Evolutionary conservation across 2,329 filamentous ascomycete genomes (phyloP), one percentile per base, ranked within the genome.

Genomic region (Pseudogymnoascus sp.): DNA sequence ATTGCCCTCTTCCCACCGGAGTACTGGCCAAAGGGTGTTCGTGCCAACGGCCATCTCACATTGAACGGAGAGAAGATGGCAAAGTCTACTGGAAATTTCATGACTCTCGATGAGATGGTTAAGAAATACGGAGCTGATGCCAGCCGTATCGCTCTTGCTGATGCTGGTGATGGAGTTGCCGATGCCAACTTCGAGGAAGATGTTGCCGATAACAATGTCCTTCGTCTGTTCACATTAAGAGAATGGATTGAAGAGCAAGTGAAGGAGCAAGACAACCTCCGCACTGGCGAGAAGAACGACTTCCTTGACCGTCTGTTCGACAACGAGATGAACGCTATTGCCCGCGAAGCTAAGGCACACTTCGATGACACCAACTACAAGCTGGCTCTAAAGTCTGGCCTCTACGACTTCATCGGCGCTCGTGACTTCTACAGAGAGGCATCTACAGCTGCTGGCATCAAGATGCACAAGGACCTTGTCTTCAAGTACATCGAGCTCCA

Each of bases 41-140:
- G 95, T 68, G 88, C 90, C 66, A 99, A 99, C 73, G 95, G 95
- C 1, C 93, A 98, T 78, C 79, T 98, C 71, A 86, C 96, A 76
- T 82, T 99, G 67, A 99, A 99, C 75, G 93, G 93, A 60, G 91
- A 96, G 75, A 99, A 99, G 84, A 99, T 99, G 95, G 89, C 87
- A 75, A 99, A 99, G 81, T 93, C 89, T 62, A 97, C 93, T 0
- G 95, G 95, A 66, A 99, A 98, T 79, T 99, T 99, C 81, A 82
- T 99, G 75, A 98, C 95, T 10, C 81, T 98, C 61, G 84, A 87
- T 62, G 90, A 97, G 66, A 84, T 93, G 31, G 89, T 93, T 12
- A 84, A 87, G 70, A 99, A 99, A 76, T 99, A 95, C 71, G 95
- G 95, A 72, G 93, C 95, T 7, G 95, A 98, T 75, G 95, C 95